Conservation (phyloP, 2,329 filamentous ascomycete genomes). For the Periconia digitata region DNA sequence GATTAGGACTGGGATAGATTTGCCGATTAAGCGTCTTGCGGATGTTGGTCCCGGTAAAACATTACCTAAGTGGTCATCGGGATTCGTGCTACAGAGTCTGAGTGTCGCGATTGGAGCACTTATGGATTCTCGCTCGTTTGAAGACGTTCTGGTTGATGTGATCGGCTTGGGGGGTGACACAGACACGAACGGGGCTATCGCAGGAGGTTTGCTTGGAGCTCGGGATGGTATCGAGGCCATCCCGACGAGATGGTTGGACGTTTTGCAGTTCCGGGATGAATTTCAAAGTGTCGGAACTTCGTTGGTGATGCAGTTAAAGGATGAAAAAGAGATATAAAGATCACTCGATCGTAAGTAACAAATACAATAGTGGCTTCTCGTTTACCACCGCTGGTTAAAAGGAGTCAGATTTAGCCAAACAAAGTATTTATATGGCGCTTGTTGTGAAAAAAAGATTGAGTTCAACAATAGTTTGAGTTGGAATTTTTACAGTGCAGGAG, state of each 20-base stretch:
- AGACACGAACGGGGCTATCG: conserved; percentile 53
- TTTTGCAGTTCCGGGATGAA: conserved; percentile 23
- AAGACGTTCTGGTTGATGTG: conserved; percentile 51
- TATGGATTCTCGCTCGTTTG: conserved; percentile 44
- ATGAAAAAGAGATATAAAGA: too few species aligned
- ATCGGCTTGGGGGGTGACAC: conserved; percentile 50
- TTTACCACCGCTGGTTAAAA: too few species aligned
- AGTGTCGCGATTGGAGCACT: conserved; percentile 47
- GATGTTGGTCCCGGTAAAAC: conserved; percentile 28
- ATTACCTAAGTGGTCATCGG: conserved; percentile 36
- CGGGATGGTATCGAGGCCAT: conserved; percentile 48
- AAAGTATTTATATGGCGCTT: too few species aligned
- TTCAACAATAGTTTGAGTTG: too few species aligned
- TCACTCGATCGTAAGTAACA: too few species aligned
- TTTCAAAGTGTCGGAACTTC: conserved; percentile 13
- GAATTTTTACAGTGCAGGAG: too few species aligned
- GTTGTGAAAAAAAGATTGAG: too few species aligned
- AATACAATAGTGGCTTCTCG: too few species aligned
- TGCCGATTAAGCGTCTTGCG: conserved; percentile 34
- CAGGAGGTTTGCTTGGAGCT: conserved; percentile 51
- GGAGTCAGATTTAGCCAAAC: too few species aligned
- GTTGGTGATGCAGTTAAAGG: background rate
- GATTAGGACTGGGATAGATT: conserved; percentile 20
- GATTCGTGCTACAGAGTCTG: conserved; percentile 51
- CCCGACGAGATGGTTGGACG: conserved; percentile 44